Base-by-base conservation (phyloP, 345 rosid species). In the Eucalyptus guilfoylei region DNA sequence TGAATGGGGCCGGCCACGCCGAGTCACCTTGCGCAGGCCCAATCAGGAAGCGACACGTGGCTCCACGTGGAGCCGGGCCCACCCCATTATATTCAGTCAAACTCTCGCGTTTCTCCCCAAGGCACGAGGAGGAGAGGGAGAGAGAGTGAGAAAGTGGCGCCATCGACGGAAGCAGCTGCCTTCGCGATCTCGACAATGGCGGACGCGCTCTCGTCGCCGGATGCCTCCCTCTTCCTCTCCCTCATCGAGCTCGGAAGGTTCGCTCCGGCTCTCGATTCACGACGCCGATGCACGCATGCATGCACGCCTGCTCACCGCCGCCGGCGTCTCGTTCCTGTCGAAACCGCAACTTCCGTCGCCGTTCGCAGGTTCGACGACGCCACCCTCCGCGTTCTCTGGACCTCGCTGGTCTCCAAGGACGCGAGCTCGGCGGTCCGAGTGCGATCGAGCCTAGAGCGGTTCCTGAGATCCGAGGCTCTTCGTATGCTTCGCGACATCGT, bases 311-410 rank as follows among this genome's bases (percentile, higher is more conserved):
- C n/a, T n/a, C n/a, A n/a, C n/a, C 14, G 45, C 40, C 45, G 81
- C 28, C 28, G 24, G 81, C 14, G 23, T 50, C 21, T 10, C 81
- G 81, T 72, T 72, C 81, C 11, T 21, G 45, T 37, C 19, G 28
- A 19, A 17, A 72, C 11, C 23, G 81, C 45, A 9, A 9, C 26
- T 37, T 6, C 8, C 28, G 21, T 72, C 81, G 13, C 28, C 89
- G 72, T 88, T 89, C 16, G 91, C 92, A 96, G 99, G 90, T 92
- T 97, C 89, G 92, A 92, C 50, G 94, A 90, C n/a, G 94, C 89
- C 85, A 88, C 97, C 47, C 96, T 97, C 87, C 93, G 91, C 69
- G 89, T 94, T 88, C 97, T 96, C n/a, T 92, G 93, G 87, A 89
- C 93, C 52, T 54, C 93, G 91, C 92, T 95, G 88, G 94, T 94